These are phyloP conservation scores for Arachnopeziza araneosa DNA, from an alignment of 2,329 filamentous ascomycete species.

Conservation along the genomic window DNA sequence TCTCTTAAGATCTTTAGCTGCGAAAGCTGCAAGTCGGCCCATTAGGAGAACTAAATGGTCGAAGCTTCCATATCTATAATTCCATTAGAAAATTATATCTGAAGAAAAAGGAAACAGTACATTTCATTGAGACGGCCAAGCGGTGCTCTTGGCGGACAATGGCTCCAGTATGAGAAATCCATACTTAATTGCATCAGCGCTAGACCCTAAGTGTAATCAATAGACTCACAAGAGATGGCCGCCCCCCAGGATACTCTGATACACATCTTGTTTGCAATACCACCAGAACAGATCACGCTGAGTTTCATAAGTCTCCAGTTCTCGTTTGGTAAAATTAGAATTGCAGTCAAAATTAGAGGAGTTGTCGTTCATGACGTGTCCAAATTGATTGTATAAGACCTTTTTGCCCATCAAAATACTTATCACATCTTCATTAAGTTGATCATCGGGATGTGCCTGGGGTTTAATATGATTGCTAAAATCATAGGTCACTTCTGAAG, in stretches of 20 bases:
- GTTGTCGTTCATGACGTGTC: neutral
- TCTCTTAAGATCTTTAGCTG: constrained; percentile 67
- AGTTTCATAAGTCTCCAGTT: constrained; percentile 75
- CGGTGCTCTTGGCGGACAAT: constrained; percentile 79
- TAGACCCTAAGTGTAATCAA: neutral
- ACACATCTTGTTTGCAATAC: constrained; percentile 91
- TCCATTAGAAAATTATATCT: constrained; percentile 14
- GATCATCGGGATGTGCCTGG: constrained; percentile 29
- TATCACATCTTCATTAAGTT: constrained; percentile 52
- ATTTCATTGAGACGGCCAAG: constrained; percentile 70
- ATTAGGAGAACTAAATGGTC: constrained; percentile 83
- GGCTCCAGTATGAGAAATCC: constrained; percentile 75
- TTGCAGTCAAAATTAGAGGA: constrained; percentile 4
- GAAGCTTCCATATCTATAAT: constrained; percentile 70
- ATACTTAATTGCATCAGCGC: constrained; percentile 33
- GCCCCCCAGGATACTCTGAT: constrained; percentile 84
- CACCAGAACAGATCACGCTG: constrained; percentile 90
- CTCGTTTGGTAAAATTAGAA: constrained; percentile 37
- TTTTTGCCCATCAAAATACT: constrained; percentile 51
- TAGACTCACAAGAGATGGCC: constrained; percentile 73
- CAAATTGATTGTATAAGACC: constrained; percentile 51
- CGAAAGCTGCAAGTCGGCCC: constrained; percentile 73
- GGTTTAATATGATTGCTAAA: constrained; percentile 12
- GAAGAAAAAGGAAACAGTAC: constrained; percentile 34
- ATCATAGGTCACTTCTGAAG: neutral